These are phyloP conservation scores for Paraconiothyrium brasiliense DNA, from an alignment of 2,329 filamentous ascomycete species.

Conservation along the genomic window DNA sequence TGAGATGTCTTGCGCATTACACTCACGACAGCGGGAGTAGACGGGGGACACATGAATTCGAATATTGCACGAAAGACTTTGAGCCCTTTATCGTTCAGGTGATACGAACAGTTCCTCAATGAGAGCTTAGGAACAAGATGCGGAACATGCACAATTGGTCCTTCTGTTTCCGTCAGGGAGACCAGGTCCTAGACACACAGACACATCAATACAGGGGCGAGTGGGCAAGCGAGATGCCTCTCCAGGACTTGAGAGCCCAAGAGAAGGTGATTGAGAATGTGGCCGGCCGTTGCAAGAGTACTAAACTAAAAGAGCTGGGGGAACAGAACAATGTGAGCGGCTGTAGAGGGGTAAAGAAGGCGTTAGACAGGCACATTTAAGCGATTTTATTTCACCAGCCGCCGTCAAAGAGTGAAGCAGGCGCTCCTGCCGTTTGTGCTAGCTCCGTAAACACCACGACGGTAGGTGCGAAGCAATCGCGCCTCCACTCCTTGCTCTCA, in stretches of 20 bases:
- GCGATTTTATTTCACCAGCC: neutral
- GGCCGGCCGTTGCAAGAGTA: too few relatives aligned
- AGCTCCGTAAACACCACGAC: neutral
- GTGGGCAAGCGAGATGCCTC: neutral
- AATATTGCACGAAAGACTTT: neutral
- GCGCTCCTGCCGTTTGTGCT: conserved; percentile 2
- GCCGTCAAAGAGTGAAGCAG: too few relatives aligned
- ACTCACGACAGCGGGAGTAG: neutral
- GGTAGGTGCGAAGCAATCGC: conserved; percentile 1
- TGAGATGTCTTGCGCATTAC: neutral
- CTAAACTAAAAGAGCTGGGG: too few relatives aligned
- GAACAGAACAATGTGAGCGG: too few relatives aligned
- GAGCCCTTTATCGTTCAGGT: neutral
- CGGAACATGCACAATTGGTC: neutral
- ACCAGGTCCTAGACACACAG: neutral
- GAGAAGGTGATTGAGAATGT: too few relatives aligned
- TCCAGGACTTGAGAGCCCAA: neutral
- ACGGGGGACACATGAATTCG: neutral
- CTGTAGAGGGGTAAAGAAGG: neutral
- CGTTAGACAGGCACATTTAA: neutral
- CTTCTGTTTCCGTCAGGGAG: conserved; percentile 5
- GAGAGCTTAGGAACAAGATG: neutral
- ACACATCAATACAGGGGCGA: neutral
- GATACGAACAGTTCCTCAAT: neutral
- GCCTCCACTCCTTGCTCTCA: neutral